A percentile compares a stretch with the other conserved stretches of the same genome.
Evolutionary conservation across 441 rosid species (phyloP).

Genomic region (Isatis lusitanica): DNA sequence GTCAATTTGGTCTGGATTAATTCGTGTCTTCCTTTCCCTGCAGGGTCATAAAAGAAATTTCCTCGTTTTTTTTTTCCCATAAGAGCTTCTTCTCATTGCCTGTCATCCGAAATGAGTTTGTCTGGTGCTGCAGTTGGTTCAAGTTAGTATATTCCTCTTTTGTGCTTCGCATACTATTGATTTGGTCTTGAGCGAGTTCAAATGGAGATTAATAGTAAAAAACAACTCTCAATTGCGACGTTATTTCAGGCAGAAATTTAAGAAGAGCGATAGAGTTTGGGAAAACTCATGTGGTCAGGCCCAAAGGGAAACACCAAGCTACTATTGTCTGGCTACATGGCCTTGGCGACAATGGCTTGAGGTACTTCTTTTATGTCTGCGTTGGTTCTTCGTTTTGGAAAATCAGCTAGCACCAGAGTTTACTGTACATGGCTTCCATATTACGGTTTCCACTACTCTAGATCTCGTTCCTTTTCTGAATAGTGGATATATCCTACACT

Average conservation of each 20-base stretch:
- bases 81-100: slow-evolving; percentile 9
- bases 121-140: slow-evolving; percentile 65
- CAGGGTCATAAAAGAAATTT: slow-evolving; percentile 28
- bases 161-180: not conserved
- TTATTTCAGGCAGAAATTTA: slow-evolving; percentile 53
- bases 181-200: not conserved
- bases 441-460: not conserved
- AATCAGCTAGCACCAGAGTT: not conserved
- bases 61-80: not conserved
- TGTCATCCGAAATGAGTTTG: slow-evolving; percentile 59
- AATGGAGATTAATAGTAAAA: not conserved
- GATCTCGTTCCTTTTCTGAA: not conserved
- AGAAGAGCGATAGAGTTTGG: slow-evolving; percentile 80
- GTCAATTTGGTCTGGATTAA: not conserved
- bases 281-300: slow-evolving; percentile 86
- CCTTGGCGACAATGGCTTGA: slow-evolving; percentile 92
- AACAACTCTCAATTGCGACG: slow-evolving; percentile 1
- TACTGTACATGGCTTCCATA: not conserved
- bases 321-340: slow-evolving; percentile 98
- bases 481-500: not conserved
- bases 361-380: slow-evolving; percentile 43
- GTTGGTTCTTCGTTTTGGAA: not conserved
- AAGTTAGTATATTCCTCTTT: slow-evolving; percentile 43
- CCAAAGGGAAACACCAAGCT: slow-evolving; percentile 94
- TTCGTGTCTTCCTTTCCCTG: slow-evolving; percentile 19